A percentile compares a stretch with the other conserved stretches of the same genome.
Conservation (phyloP, 148 eudicot genomes). For the Fagopyrum esculentum region DNA sequence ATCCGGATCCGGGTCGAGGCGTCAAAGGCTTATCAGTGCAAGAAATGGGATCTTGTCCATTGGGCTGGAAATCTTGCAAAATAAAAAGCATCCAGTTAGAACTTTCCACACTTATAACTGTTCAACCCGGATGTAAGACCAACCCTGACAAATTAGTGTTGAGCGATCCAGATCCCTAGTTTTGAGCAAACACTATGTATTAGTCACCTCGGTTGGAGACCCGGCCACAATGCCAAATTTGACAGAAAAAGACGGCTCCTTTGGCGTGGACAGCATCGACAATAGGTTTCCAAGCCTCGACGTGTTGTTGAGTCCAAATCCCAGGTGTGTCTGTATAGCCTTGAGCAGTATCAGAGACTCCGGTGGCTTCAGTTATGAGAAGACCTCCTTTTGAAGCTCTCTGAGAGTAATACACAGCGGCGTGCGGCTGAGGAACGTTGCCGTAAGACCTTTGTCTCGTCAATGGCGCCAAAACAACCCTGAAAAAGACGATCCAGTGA, state of each 20-base stretch:
- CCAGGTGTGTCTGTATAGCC: constrained; percentile 37
- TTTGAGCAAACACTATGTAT: no score
- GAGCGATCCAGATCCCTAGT: no score
- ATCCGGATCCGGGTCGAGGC: constrained; percentile 21
- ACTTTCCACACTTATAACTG: no score
- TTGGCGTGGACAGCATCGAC: constrained; percentile 50
- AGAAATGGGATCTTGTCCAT: constrained; percentile 41
- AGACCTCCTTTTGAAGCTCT: constrained; percentile 44
- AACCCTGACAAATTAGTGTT: no score
- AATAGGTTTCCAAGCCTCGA: constrained; percentile 54
- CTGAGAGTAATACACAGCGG: constrained; percentile 38
- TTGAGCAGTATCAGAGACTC: constrained; percentile 28
- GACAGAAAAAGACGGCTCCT: constrained; percentile 42
- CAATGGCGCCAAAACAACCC: constrained; percentile 42
- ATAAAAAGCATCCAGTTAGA: background rate
- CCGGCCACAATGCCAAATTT: constrained; percentile 45
- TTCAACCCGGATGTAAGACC: no score
- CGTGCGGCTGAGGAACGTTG: constrained; percentile 50
- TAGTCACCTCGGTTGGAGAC: constrained; percentile 33
- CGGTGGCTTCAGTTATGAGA: constrained; percentile 36
- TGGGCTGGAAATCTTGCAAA: constrained; percentile 34
- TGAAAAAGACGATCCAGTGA: background rate
- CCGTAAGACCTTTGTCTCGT: constrained; percentile 39
- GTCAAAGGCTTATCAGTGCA: constrained; percentile 31
- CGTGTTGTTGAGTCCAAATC: constrained; percentile 51